Conservation (phyloP, 75 land plant species). For the Gnetum montanum region DNA sequence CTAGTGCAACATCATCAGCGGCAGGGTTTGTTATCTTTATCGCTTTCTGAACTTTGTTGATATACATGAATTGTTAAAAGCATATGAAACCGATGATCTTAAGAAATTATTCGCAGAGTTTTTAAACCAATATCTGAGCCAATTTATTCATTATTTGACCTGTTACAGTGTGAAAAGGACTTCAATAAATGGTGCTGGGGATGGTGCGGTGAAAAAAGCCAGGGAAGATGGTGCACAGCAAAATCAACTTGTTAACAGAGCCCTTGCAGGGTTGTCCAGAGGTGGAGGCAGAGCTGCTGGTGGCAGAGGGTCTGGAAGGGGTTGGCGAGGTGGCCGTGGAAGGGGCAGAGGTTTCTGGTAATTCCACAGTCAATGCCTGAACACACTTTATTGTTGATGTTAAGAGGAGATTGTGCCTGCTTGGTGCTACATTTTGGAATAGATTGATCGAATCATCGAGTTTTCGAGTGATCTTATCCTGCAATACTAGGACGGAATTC, state of each 20-base stretch:
- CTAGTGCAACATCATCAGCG: conserved; percentile 17
- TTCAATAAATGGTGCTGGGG: conserved; percentile 38
- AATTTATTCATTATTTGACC: background rate
- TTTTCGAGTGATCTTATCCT: too few species aligned
- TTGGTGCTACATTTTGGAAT: too few species aligned
- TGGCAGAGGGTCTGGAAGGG: conserved; percentile 29
- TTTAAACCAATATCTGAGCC: too few species aligned
- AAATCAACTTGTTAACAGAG: conserved; percentile 61
- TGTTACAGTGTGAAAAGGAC: conserved; percentile 34
- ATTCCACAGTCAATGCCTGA: too few species aligned
- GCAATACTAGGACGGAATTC: too few species aligned
- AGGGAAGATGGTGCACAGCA: conserved; percentile 47
- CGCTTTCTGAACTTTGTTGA: background rate
- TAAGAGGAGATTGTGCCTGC: too few species aligned
- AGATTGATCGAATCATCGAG: too few species aligned
- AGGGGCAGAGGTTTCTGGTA: conserved; percentile 54
- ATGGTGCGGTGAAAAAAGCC: conserved; percentile 35
- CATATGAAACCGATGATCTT: background rate
- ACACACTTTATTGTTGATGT: too few species aligned
- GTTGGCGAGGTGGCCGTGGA: conserved; percentile 52
- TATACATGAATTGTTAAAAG: background rate
- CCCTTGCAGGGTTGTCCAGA: conserved; percentile 61
- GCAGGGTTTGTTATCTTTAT: conserved; percentile 18
- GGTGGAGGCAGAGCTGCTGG: conserved; percentile 67
- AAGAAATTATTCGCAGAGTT: background rate